Evolutionary conservation across 2,329 filamentous ascomycete species (phyloP).

Genomic region (Trichoderma semiorbis): DNA sequence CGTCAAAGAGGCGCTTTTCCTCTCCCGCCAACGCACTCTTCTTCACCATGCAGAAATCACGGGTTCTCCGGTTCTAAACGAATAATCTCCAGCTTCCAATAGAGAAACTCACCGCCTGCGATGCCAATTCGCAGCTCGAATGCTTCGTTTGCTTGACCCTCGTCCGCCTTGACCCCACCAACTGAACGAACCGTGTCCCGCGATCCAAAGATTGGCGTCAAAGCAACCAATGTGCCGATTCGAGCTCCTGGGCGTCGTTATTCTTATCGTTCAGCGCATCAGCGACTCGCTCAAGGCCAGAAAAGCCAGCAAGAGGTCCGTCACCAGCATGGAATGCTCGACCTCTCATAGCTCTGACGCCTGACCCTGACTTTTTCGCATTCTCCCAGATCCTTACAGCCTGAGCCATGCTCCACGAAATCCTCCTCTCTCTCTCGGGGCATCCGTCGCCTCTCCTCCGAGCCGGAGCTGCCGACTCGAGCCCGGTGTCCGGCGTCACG

Average conservation of each 20-base stretch:
- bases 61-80: background rate
- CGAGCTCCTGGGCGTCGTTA: conserved; percentile 49
- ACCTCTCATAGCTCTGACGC: background rate
- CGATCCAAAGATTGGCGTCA: background rate
- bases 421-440: conserved; percentile 92
- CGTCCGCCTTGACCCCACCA: conserved; percentile 9
- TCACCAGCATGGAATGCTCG: background rate
- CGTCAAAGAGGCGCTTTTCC: conserved; percentile 5
- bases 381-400: conserved; percentile 1
- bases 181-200: background rate
- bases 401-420: conserved; percentile 85
- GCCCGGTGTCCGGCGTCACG: conserved; percentile 54
- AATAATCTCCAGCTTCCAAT: background rate
- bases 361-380: conserved; percentile 12
- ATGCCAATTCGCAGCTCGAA: background rate
- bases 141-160: background rate
- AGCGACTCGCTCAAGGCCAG: conserved; percentile 37
- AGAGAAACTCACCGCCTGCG: background rate
- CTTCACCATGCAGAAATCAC: background rate
- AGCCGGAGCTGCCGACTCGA: conserved; percentile 44
- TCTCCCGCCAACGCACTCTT: background rate
- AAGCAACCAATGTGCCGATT: conserved; percentile 48
- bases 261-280: conserved; percentile 46
- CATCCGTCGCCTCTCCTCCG: conserved; percentile 86
- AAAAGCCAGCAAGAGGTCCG: conserved; percentile 29